phyloP scores from a whole-genome alignment of 345 rosid genomes.

The Odontarrhena argentea region DNA sequence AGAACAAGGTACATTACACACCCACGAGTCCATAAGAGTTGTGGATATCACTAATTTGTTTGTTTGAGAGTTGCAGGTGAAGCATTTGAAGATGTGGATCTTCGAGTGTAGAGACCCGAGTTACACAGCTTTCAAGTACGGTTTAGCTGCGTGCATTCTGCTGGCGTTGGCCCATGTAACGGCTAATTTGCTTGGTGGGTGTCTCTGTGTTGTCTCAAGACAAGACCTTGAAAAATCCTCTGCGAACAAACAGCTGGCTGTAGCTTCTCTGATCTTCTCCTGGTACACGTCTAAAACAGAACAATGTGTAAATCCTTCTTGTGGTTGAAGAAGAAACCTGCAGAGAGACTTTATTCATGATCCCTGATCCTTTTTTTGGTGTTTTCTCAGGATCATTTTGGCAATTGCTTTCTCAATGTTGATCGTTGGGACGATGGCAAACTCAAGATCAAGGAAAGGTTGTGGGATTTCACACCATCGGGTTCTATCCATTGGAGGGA shows the following conservation, averaged over 20 bases:
- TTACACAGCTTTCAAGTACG: constrained; percentile 67
- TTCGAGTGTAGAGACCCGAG: constrained; percentile 88
- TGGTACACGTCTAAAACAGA: constrained; percentile 51
- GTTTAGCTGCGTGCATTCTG: constrained; percentile 69
- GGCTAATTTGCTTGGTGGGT: constrained; percentile 71
- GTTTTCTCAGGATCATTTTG: constrained; percentile 57
- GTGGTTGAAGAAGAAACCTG: constrained; percentile 2
- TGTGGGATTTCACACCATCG: constrained; percentile 70
- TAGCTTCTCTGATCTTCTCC: constrained; percentile 74
- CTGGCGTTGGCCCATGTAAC: constrained; percentile 62
- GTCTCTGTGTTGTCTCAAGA: constrained; percentile 65
- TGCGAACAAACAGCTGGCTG: constrained; percentile 75
- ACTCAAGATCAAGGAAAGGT: constrained; percentile 64
- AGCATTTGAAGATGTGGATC: constrained; percentile 68
- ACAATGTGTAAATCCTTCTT: constrained; percentile 19
- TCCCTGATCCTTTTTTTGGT: constrained; percentile 17
- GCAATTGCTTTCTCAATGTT: constrained; percentile 75
- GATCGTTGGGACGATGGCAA: constrained; percentile 62
- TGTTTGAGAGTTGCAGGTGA: constrained; percentile 50
- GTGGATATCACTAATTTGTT: neutral
- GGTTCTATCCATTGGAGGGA: constrained; percentile 67
- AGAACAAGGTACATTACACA: constrained; percentile 42
- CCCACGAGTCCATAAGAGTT: neutral
- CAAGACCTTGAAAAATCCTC: constrained; percentile 50
- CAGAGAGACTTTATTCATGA: constrained; percentile 42